A percentile compares a stretch with the other conserved stretches of the same genome.
These are phyloP conservation scores for Lunasporangiospora selenospora DNA, from an alignment of 192 early-diverging fungal genomes.

Conservation along the genomic window DNA sequence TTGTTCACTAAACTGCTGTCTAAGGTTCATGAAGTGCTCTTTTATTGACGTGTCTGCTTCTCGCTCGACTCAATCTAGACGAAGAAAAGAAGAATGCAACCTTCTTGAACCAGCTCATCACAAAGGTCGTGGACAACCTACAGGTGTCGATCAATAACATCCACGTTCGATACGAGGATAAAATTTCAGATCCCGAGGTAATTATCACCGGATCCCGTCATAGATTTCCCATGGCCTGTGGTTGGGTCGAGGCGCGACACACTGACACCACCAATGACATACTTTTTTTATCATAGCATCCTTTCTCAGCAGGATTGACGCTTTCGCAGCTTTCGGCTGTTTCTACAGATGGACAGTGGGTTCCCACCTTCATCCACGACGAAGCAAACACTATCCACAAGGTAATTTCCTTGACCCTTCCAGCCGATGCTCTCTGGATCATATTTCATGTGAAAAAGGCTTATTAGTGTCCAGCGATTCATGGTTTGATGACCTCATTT, in stretches of 20 bases:
- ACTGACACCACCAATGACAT: too few relatives aligned
- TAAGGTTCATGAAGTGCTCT: too few relatives aligned
- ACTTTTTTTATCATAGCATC: constrained; percentile 50
- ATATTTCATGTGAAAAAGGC: not conserved
- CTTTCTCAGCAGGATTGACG: constrained; percentile 90
- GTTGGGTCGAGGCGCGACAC: too few relatives aligned
- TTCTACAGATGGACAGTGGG: constrained; percentile 89
- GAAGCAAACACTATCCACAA: constrained; percentile 87
- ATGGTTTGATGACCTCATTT: not conserved
- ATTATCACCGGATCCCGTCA: not conserved
- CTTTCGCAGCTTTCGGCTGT: constrained; percentile 90
- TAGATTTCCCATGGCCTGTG: not conserved
- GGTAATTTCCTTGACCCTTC: constrained; percentile 50
- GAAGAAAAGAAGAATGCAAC: constrained; percentile 79
- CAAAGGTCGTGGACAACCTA: constrained; percentile 96
- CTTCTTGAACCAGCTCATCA: constrained; percentile 87
- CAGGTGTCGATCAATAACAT: constrained; percentile 96
- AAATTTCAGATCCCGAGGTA: constrained; percentile 70
- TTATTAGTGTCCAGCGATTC: not conserved
- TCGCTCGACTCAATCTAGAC: too few relatives aligned
- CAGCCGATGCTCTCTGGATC: too few relatives aligned
- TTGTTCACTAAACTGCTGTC: too few relatives aligned
- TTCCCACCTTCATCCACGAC: constrained; percentile 79
- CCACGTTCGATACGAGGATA: constrained; percentile 96
- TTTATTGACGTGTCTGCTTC: too few relatives aligned